phyloP scores from a whole-genome alignment of 202 grass and related monocot species.

The Bolboschoenoplectus hybrid region DNA sequence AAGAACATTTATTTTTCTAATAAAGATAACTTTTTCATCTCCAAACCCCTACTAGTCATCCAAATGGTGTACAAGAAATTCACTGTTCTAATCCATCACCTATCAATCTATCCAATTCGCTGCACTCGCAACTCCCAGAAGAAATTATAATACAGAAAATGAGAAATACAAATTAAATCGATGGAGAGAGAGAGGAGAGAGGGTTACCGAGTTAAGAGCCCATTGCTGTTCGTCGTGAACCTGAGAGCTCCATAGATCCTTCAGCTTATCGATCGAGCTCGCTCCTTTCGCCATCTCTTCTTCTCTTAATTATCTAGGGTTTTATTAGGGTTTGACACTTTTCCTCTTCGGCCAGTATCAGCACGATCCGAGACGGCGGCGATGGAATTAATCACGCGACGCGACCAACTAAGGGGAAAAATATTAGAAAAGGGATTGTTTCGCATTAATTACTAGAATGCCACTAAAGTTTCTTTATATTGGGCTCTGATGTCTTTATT shows the following conservation, averaged over 20 bases:
- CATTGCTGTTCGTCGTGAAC: conserved; percentile 59
- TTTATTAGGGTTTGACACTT: conserved; percentile 24
- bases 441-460: not conserved
- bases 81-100: not conserved
- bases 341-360: not conserved
- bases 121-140: not conserved
- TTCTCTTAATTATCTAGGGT: not conserved
- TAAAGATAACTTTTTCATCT: not conserved
- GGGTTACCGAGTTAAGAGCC: conserved; percentile 53
- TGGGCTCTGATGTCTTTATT: not conserved
- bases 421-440: not conserved
- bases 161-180: not conserved
- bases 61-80: not conserved
- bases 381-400: not conserved
- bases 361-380: conserved; percentile 6
- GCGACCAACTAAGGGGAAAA: too few relatives aligned
- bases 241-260: conserved; percentile 58
- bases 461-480: not conserved
- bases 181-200: not conserved
- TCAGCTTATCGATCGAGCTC: conserved; percentile 44
- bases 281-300: conserved; percentile 41
- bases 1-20: not conserved
- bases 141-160: not conserved
- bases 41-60: not conserved
- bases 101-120: not conserved